Conservation (phyloP, 106 monocot species). For the Gastrodia elata region DNA sequence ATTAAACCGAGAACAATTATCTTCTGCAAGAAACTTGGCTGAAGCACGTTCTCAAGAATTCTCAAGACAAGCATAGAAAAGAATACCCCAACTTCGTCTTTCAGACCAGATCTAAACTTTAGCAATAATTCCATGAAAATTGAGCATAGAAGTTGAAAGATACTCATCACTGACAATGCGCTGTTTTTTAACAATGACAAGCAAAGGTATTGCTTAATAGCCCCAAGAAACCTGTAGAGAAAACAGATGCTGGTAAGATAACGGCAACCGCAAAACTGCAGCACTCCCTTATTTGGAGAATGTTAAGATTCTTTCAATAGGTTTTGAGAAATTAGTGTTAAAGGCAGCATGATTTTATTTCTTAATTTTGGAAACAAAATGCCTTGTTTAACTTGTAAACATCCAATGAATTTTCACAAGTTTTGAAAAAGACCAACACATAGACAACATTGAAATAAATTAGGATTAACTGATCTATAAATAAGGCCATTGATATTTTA, state of each 20-base stretch:
- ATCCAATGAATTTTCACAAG: background rate
- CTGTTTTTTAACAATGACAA: conserved; percentile 96
- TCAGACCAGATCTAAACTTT: conserved; percentile 84
- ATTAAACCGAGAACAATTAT: conserved; percentile 85
- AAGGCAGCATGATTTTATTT: background rate
- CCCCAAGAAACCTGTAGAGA: conserved; percentile 82
- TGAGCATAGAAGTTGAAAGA: conserved; percentile 93
- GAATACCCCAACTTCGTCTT: conserved; percentile 94
- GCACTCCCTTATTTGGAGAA: background rate
- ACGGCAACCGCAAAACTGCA: background rate
- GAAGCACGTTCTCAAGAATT: conserved; percentile 87
- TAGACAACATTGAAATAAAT: background rate
- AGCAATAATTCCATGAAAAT: conserved; percentile 71
- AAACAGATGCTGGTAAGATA: background rate
- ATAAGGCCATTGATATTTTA: background rate
- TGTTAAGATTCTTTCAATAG: background rate
- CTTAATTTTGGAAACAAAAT: background rate
- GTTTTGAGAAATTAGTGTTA: background rate
- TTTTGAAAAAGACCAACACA: background rate
- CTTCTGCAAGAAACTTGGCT: conserved; percentile 95
- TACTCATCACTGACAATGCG: conserved; percentile 80
- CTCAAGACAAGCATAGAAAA: conserved; percentile 95
- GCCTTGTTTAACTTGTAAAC: background rate
- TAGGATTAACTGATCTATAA: background rate
- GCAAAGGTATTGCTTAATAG: conserved; percentile 95